Conservation (phyloP, 305 asterid species). For the Rubia tinctorum region DNA sequence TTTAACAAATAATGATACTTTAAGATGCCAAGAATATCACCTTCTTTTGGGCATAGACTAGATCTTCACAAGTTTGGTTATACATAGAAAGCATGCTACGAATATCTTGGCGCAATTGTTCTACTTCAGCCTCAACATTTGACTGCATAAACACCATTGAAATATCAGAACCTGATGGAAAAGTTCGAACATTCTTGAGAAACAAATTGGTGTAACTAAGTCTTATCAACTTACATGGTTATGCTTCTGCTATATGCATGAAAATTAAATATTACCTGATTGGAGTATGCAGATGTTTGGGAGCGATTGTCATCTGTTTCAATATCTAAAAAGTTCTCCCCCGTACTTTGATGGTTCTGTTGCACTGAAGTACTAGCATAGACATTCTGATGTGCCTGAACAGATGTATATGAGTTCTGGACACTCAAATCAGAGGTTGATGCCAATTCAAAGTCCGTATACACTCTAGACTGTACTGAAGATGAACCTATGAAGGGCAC, state of each 20-base stretch:
- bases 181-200: background rate
- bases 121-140: constrained; percentile 53
- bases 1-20: background rate
- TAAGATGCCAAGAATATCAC: constrained; percentile 35
- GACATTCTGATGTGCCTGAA: constrained; percentile 22
- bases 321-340: constrained; percentile 29
- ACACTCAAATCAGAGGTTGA: constrained; percentile 30
- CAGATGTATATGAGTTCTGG: constrained; percentile 29
- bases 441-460: constrained; percentile 27
- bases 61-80: constrained; percentile 66
- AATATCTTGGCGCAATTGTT: constrained; percentile 55
- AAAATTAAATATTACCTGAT: constrained; percentile 35
- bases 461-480: constrained; percentile 34
- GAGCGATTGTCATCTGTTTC: constrained; percentile 27
- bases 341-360: constrained; percentile 27
- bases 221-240: background rate
- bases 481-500: constrained; percentile 37
- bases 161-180: constrained; percentile 20
- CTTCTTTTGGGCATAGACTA: constrained; percentile 59
- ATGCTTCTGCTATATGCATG: background rate
- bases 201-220: background rate
- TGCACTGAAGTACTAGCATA: constrained; percentile 22
- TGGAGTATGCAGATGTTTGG: constrained; percentile 32
- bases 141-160: constrained; percentile 38
- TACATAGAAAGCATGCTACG: constrained; percentile 55